Percentiles rank a stretch among this genome's conserved stretches.
These are phyloP conservation scores for Rutstroemia sp. DNA, from an alignment of 2,329 filamentous ascomycete genomes.

Conservation along the genomic window DNA sequence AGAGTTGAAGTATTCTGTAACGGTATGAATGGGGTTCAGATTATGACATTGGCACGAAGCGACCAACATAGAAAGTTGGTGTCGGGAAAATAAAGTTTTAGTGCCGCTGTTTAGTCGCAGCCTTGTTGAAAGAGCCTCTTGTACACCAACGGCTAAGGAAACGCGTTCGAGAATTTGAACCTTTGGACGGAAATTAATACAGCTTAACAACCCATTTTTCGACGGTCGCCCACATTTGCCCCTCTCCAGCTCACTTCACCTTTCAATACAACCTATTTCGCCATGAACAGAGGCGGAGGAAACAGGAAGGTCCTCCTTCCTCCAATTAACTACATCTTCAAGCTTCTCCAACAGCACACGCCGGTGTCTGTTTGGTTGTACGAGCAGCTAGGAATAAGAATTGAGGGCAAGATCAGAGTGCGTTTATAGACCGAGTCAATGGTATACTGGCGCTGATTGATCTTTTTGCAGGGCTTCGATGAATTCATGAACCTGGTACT, in stretches of 20 bases:
- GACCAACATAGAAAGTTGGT: neutral
- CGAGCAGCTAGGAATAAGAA: constrained; percentile 87
- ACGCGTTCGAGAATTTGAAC: neutral
- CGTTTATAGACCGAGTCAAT: constrained; percentile 27
- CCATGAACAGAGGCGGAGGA: constrained; percentile 31
- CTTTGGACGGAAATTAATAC: neutral
- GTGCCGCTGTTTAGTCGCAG: constrained; percentile 1
- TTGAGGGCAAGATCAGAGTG: constrained; percentile 94
- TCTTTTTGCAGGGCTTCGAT: constrained; percentile 69
- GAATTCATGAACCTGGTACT: constrained; percentile 99
- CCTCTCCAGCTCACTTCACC: neutral
- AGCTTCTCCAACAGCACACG: constrained; percentile 69
- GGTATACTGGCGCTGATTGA: constrained; percentile 14
- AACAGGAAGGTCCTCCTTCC: constrained; percentile 61
- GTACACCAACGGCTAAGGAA: neutral
- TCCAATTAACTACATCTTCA: constrained; percentile 87
- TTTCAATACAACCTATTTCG: constrained; percentile 1
- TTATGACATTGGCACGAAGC: too few species aligned
- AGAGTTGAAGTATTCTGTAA: constrained; percentile 7
- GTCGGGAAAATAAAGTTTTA: constrained; percentile 10
- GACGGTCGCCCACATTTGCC: neutral
- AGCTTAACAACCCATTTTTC: neutral
- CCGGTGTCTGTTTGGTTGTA: constrained; percentile 95
- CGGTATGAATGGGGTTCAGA: neutral
- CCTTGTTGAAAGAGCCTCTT: neutral